Percentiles rank a stretch among this genome's conserved stretches.
phyloP scores from a whole-genome alignment of 1,139 yeast species.

The Diutina scorzettiae region DNA sequence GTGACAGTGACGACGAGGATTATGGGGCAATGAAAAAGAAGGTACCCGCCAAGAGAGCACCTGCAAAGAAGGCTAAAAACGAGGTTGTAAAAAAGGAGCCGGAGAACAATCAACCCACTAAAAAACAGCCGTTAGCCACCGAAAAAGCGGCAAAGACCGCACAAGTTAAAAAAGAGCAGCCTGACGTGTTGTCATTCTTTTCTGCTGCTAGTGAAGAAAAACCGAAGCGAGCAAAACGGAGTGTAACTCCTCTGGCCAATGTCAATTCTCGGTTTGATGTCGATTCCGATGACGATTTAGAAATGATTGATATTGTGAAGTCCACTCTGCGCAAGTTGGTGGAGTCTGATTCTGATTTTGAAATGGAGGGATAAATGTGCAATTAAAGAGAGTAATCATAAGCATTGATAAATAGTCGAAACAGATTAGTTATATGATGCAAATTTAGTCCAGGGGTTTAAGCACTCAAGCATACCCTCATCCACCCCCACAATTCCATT shows the following conservation, averaged over 20 bases:
- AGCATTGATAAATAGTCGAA: too few species aligned
- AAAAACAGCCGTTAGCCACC: too few species aligned
- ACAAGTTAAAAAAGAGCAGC: not conserved
- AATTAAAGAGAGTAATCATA: too few species aligned
- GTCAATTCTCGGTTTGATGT: not conserved
- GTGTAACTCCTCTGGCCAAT: not conserved
- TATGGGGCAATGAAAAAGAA: slow-evolving; percentile 11
- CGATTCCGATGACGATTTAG: slow-evolving; percentile 1
- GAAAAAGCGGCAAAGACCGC: not conserved
- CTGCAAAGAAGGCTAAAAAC: slow-evolving; percentile 6
- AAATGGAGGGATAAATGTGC: too few species aligned
- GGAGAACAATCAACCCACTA: too few species aligned
- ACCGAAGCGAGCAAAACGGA: not conserved
- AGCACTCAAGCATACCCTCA: too few species aligned
- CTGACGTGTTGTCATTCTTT: slow-evolving; percentile 2
- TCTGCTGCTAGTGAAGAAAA: not conserved
- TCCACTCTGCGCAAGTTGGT: not conserved
- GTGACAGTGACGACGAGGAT: slow-evolving; percentile 12
- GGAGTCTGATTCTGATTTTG: not conserved
- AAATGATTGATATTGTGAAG: not conserved
- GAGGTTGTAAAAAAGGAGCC: not conserved
- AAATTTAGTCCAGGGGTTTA: too few species aligned
- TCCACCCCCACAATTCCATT: too few species aligned
- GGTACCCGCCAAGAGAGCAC: slow-evolving; percentile 10
- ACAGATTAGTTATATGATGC: too few species aligned